Evolutionary conservation across 352 stramenopile genomes (phyloP).

Genomic region (Pythium utonaiense): DNA sequence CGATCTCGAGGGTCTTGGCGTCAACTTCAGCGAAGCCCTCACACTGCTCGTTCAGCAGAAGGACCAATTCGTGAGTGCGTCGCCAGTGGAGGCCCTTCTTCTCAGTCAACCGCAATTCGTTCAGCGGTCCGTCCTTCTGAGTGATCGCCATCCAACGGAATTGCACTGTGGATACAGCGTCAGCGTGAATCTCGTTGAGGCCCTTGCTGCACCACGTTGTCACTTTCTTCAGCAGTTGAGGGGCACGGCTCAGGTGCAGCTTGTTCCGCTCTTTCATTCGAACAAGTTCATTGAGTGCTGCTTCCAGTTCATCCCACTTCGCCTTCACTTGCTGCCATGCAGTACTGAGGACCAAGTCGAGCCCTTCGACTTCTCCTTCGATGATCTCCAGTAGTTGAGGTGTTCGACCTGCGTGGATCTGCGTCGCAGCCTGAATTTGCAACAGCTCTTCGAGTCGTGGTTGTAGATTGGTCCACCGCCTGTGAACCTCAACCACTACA

Average conservation of each 20-base stretch:
- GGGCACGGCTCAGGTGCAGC: conserved; percentile 52
- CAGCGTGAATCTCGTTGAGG: conserved; percentile 44
- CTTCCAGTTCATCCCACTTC: conserved; percentile 50
- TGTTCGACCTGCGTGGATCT: conserved; percentile 58
- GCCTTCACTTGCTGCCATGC: conserved; percentile 56
- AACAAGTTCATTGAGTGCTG: conserved; percentile 50
- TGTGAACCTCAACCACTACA: conserved; percentile 52
- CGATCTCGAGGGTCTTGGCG: conserved; percentile 38
- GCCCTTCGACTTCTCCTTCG: conserved; percentile 45
- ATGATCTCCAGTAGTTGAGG: conserved; percentile 43
- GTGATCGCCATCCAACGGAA: conserved; percentile 78
- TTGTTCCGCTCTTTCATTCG: conserved; percentile 58
- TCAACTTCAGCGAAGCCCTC: conserved; percentile 65
- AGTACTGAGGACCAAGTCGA: conserved; percentile 58
- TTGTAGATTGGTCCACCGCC: conserved; percentile 67
- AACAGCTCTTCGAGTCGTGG: conserved; percentile 60
- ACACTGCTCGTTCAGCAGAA: conserved; percentile 67
- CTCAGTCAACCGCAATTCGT: conserved; percentile 62
- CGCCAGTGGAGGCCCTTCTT: conserved; percentile 69
- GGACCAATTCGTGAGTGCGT: conserved; percentile 61
- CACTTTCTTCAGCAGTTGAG: conserved; percentile 49
- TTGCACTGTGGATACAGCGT: conserved; percentile 61
- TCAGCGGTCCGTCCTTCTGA: conserved; percentile 48
- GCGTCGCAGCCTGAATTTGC: conserved; percentile 37
- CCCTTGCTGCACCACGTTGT: conserved; percentile 51